These are phyloP conservation scores for Stromatinia cepivora DNA, from an alignment of 2,329 filamentous ascomycete species.

Conservation along the genomic window DNA sequence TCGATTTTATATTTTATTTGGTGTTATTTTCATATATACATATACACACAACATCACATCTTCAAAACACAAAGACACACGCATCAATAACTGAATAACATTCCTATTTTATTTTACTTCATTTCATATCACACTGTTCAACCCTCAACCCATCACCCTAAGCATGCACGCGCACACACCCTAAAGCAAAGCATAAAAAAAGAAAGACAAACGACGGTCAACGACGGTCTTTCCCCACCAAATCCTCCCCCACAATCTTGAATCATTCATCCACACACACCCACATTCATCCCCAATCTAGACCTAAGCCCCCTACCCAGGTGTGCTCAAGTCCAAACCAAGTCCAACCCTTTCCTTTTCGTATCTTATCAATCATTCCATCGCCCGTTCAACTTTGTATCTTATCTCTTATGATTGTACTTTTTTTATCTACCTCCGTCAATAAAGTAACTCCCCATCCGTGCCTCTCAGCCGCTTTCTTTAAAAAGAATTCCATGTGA, in stretches of 20 bases:
- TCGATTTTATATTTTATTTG: too few species aligned
- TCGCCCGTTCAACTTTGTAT: conserved; percentile 14
- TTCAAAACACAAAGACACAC: not conserved
- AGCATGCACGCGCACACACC: conserved; percentile 33
- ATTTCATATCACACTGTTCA: too few species aligned
- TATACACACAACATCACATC: not conserved
- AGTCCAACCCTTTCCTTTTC: not conserved
- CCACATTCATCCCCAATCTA: conserved; percentile 34
- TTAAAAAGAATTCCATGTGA: conserved; percentile 30
- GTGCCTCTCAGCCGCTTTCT: conserved; percentile 20
- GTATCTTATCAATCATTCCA: not conserved
- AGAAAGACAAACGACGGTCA: not conserved
- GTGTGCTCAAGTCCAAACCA: not conserved
- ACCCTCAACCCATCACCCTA: not conserved
- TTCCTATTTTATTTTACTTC: not conserved
- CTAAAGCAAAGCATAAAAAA: not conserved
- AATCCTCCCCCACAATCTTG: conserved; percentile 33
- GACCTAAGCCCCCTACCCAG: not conserved
- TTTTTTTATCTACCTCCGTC: conserved; percentile 37
- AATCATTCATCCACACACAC: too few species aligned
- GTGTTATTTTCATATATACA: too few species aligned
- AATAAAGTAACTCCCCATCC: conserved; percentile 35
- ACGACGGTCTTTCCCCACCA: not conserved
- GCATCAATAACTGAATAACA: not conserved
- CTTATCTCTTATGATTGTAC: conserved; percentile 25